phyloP scores from a whole-genome alignment of 306 rosid species.

The Vigna reflexopilosa region DNA sequence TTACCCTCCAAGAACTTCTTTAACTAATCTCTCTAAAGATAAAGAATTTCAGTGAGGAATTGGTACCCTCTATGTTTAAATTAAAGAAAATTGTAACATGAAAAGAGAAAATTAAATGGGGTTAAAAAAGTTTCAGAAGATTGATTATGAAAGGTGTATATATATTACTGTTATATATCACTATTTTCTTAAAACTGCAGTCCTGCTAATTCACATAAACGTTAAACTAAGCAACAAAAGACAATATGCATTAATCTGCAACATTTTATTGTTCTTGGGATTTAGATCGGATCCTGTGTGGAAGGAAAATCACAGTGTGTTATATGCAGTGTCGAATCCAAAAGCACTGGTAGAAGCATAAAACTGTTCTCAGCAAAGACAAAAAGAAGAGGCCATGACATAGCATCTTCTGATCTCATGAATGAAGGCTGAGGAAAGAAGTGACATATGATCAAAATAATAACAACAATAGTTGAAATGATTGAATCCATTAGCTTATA shows the following conservation, averaged over 20 bases:
- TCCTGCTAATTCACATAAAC: conserved; percentile 15
- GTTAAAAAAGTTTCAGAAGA: not conserved
- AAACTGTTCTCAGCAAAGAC: conserved; percentile 29
- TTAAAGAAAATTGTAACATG: not conserved
- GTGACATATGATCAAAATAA: conserved; percentile 4
- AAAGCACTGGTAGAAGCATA: conserved; percentile 20
- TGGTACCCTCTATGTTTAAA: not conserved
- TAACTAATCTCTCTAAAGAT: not conserved
- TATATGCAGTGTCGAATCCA: conserved; percentile 27
- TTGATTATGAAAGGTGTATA: conserved; percentile 17
- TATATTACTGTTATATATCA: not conserved
- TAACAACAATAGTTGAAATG: not conserved
- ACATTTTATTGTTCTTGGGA: conserved; percentile 32
- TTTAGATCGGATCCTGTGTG: conserved; percentile 23
- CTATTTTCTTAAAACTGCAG: not conserved
- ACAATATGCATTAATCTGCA: conserved; percentile 29
- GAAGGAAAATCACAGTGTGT: conserved; percentile 4
- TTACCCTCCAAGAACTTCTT: not conserved
- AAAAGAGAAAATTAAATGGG: not conserved
- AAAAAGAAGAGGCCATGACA: conserved; percentile 27
- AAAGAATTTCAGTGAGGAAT: not conserved
- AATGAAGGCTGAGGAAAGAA: not conserved
- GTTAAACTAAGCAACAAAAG: conserved; percentile 39
- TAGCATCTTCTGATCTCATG: conserved; percentile 4
- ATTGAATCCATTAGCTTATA: conserved; percentile 17